These are phyloP conservation scores for Pseudohyphozyma bogoriensis DNA, from an alignment of 768 basidiomycete genomes.

Conservation along the genomic window DNA sequence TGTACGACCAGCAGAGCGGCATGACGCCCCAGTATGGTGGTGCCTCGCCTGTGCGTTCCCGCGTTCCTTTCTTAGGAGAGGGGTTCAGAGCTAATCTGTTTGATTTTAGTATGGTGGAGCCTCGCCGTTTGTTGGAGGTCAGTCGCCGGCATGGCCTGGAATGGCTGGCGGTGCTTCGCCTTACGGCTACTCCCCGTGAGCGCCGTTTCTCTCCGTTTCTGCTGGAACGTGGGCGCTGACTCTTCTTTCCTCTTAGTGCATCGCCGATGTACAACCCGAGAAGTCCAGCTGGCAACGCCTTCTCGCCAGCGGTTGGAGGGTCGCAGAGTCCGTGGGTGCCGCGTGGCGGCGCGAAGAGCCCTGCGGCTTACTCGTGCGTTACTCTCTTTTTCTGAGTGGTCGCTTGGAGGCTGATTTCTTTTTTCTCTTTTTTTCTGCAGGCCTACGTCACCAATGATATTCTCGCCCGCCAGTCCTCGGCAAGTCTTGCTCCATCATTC, in stretches of 20 bases:
- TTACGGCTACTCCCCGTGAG: constrained; percentile 18
- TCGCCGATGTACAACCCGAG: constrained; percentile 89
- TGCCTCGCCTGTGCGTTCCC: neutral
- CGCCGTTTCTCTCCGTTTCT: neutral
- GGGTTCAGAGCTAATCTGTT: too few relatives aligned
- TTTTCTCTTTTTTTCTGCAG: too few relatives aligned
- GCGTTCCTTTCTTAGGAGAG: too few relatives aligned
- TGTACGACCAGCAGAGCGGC: constrained; percentile 23
- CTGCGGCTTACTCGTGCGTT: constrained; percentile 37
- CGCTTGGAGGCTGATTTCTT: constrained; percentile 75
- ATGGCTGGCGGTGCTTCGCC: constrained; percentile 8
- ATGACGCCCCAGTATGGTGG: neutral
- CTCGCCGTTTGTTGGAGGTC: constrained; percentile 20
- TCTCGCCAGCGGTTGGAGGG: constrained; percentile 27
- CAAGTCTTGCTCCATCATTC: constrained; percentile 1
- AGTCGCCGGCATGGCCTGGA: constrained; percentile 4
- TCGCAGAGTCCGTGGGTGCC: constrained; percentile 42
- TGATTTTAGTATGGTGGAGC: constrained; percentile 20
- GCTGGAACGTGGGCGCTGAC: constrained; percentile 7
- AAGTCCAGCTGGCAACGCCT: constrained; percentile 64
- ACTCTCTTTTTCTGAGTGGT: constrained; percentile 28
- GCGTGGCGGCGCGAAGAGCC: constrained; percentile 34
- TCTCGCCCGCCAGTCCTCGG: constrained; percentile 7
- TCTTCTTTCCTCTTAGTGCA: too few relatives aligned
- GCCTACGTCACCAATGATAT: constrained; percentile 63